Evolutionary conservation across 2,329 filamentous ascomycete genomes (phyloP).

Genomic region (Diaporthe batatas): DNA sequence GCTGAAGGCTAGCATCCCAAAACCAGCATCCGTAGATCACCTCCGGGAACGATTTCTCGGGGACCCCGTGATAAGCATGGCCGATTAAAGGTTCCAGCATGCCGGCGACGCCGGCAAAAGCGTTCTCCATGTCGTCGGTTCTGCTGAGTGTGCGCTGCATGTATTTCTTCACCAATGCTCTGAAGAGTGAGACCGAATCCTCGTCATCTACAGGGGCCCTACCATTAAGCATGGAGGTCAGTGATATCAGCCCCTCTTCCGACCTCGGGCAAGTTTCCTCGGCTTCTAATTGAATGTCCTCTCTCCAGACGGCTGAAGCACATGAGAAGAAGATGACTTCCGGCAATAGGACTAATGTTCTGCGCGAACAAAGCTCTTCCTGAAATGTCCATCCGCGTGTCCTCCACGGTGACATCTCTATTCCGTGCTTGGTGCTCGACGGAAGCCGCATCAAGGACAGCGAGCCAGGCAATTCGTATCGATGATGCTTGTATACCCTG

Average conservation of each 20-base stretch:
- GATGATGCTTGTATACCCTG: slow-evolving; percentile 5
- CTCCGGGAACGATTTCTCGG: slow-evolving; percentile 12
- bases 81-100: slow-evolving; percentile 18
- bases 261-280: neutral
- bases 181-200: slow-evolving; percentile 10
- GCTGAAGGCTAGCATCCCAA: slow-evolving; percentile 24
- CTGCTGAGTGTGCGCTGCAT: slow-evolving; percentile 30
- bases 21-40: slow-evolving; percentile 33
- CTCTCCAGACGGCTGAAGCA: slow-evolving; percentile 18
- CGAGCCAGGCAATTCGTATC: slow-evolving; percentile 9
- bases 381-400: slow-evolving; percentile 33
- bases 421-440: slow-evolving; percentile 15
- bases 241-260: slow-evolving; percentile 1
- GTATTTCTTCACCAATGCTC: slow-evolving; percentile 21
- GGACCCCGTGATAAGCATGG: slow-evolving; percentile 13
- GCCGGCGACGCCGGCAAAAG: slow-evolving; percentile 26
- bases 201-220: neutral
- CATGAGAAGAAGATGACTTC: slow-evolving; percentile 27
- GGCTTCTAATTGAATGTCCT: neutral
- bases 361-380: slow-evolving; percentile 29
- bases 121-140: slow-evolving; percentile 33
- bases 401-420: slow-evolving; percentile 27
- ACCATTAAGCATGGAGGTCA: neutral
- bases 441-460: slow-evolving; percentile 7
- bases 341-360: neutral